Percentiles rank a stretch among this genome's conserved stretches.
Evolutionary conservation across 306 rosid species (phyloP).

Genomic region (Erythrophleum fordii): DNA sequence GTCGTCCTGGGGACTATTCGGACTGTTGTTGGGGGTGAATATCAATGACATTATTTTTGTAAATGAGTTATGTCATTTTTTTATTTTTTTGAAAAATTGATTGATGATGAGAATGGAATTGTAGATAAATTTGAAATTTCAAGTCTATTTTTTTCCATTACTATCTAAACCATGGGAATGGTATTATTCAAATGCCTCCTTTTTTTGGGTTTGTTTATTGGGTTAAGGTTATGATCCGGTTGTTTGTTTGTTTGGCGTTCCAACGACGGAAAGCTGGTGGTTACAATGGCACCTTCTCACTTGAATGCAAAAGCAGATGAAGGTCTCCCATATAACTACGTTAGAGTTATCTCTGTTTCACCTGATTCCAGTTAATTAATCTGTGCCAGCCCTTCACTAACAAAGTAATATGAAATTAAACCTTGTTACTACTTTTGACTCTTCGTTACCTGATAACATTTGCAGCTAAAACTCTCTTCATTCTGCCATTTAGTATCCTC

Average conservation of each 20-base stretch:
- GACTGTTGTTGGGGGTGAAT: constrained; percentile 35
- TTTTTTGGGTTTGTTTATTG: not conserved
- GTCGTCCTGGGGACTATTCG: constrained; percentile 86
- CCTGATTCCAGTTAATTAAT: constrained; percentile 37
- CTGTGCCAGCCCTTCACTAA: constrained; percentile 1
- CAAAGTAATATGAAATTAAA: not conserved
- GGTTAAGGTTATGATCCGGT: not conserved
- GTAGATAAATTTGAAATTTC: constrained; percentile 47
- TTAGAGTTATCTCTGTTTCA: constrained; percentile 35
- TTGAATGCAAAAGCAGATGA: not conserved
- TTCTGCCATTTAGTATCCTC: no score
- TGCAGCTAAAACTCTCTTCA: not conserved
- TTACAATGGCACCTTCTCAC: no score
- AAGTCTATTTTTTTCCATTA: constrained; percentile 22
- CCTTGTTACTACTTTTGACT: not conserved
- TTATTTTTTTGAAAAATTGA: constrained; percentile 21
- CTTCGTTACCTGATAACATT: not conserved
- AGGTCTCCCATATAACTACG: not conserved
- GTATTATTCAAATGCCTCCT: not conserved
- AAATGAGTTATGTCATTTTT: constrained; percentile 43
- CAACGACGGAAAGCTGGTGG: not conserved
- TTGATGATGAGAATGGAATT: constrained; percentile 40
- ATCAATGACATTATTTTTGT: constrained; percentile 38
- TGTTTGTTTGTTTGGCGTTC: not conserved
- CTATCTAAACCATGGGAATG: not conserved